A percentile compares a stretch with the other conserved stretches of the same genome.
Evolutionary conservation across 2,329 filamentous ascomycete species (phyloP).

Genomic region (Colletotrichum euphorbiae): DNA sequence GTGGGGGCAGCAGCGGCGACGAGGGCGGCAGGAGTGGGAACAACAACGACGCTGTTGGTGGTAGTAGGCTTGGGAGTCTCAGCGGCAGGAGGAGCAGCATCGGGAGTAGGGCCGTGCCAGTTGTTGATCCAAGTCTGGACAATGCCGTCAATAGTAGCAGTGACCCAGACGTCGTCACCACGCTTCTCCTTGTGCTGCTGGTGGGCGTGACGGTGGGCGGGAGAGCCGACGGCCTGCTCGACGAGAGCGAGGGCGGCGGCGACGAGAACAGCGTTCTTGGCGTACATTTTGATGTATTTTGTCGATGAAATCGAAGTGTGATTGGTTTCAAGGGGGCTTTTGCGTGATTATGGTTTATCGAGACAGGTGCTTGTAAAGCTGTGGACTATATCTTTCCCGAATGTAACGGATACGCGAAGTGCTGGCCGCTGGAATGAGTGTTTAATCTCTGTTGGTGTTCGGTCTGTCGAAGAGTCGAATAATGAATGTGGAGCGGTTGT

Average conservation of each 20-base stretch:
- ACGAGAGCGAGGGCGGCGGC: slow-evolving; percentile 58
- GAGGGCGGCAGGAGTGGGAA: slow-evolving; percentile 20
- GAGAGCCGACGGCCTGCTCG: slow-evolving; percentile 57
- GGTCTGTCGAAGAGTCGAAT: slow-evolving; percentile 67
- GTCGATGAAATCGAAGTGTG: slow-evolving; percentile 31
- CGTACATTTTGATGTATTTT: slow-evolving; percentile 54
- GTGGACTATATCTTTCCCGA: slow-evolving; percentile 27
- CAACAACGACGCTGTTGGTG: slow-evolving; percentile 33
- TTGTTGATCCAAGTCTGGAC: slow-evolving; percentile 48
- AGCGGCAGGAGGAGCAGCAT: slow-evolving; percentile 23
- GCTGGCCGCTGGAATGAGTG: slow-evolving; percentile 34
- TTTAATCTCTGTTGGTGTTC: slow-evolving; percentile 36
- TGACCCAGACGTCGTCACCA: slow-evolving; percentile 53
- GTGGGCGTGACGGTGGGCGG: slow-evolving; percentile 57
- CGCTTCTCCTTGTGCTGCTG: slow-evolving; percentile 52
- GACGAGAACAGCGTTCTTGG: slow-evolving; percentile 54
- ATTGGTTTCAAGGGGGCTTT: background rate
- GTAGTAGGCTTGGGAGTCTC: slow-evolving; percentile 30
- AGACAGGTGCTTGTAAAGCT: slow-evolving; percentile 23
- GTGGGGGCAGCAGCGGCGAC: slow-evolving; percentile 38
- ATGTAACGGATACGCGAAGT: slow-evolving; percentile 16
- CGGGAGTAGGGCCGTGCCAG: slow-evolving; percentile 25
- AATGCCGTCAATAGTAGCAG: slow-evolving; percentile 48
- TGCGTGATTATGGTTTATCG: slow-evolving; percentile 29
- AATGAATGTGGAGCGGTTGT: slow-evolving; percentile 53